Base-by-base conservation (phyloP, 257 asterid genomes). In the Fraxinus excelsior region DNA sequence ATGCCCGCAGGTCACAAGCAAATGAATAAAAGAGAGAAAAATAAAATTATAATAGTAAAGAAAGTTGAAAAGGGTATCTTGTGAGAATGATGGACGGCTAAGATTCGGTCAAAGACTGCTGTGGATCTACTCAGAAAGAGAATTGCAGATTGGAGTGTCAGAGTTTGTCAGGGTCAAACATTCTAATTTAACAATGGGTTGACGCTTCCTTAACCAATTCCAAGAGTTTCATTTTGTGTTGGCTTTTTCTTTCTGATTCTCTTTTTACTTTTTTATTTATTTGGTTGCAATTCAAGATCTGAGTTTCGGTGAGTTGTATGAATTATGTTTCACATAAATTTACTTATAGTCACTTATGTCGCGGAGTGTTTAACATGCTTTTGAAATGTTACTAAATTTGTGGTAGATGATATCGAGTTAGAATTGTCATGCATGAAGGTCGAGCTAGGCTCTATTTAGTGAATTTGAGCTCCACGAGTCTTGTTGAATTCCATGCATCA, bases 41-140 rank as follows among this genome's bases (percentile, higher is more conserved):
- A 40, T 9, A 40, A 40, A 40, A 75, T 78, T 81, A 81, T 80
- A 72, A 38, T 19, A 28, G 79, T 74, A 32, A 23, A 76, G 79
- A 72, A 67, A 53, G 75, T 67, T 79, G 79, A 87, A 79, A 81
- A 81, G 80, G 75, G 80, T 42, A 0, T 12, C 51, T 42, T 42
- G 51, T 76, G 4, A 42, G 16, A 42, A 11, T 11, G 51, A 77
- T 81, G 83, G 86, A 84, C 80, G 86, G 89, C 84, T 76, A 73
- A 85, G 91, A 91, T 85, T 87, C 83, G 89, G 97, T 91, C 97
- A 91, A 90, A 91, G 91, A 86, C 90, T 85, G 88, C 88, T 62
- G 67, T 46, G 62, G 76, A 81, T 81, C 82, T 81, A 70, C 42
- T 14, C 31, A 81, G 77, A 49, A 25, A 76, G 80, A 73, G 72